Conservation (phyloP, 768 basidiomycete species). For the Macrocybe gigantea region DNA sequence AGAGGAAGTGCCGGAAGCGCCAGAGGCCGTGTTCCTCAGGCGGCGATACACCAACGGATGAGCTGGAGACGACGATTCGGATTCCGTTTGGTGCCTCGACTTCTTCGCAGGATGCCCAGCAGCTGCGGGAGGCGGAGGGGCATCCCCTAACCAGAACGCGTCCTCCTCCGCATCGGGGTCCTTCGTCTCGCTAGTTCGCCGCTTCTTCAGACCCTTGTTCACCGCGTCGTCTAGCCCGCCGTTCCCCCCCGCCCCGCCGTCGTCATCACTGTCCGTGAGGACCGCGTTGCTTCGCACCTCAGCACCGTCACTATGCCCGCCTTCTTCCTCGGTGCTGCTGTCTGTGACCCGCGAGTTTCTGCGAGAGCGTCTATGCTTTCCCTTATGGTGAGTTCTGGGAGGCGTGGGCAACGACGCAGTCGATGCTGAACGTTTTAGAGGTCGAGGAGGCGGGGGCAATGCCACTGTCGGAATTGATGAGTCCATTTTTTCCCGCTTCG, state of each 20-base stretch:
- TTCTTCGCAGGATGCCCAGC: slow-evolving; percentile 8
- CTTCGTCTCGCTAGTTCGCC: slow-evolving; percentile 25
- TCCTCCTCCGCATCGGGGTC: slow-evolving; percentile 45
- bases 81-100: slow-evolving; percentile 7
- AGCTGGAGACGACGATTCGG: slow-evolving; percentile 9
- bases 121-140: slow-evolving; percentile 11
- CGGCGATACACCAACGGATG: slow-evolving; percentile 32
- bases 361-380: slow-evolving; percentile 32
- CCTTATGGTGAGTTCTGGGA: slow-evolving; percentile 51
- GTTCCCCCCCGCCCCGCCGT: slow-evolving; percentile 14
- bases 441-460: slow-evolving; percentile 26
- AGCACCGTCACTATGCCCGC: slow-evolving; percentile 12
- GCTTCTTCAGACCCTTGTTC: slow-evolving; percentile 28
- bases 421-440: slow-evolving; percentile 60
- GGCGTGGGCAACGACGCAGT: slow-evolving; percentile 62
- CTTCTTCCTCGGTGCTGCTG: too few species aligned
- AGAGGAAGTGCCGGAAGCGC: slow-evolving; percentile 17
- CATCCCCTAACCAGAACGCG: slow-evolving; percentile 41
- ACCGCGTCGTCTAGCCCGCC: slow-evolving; percentile 9
- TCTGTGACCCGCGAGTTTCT: too few species aligned
- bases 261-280: slow-evolving; percentile 31
- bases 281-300: slow-evolving; percentile 44
- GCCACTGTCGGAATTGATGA: slow-evolving; percentile 17
- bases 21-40: slow-evolving; percentile 13
- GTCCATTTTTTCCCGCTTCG: too few species aligned